Percentiles rank a stretch among this genome's conserved stretches.
Evolutionary conservation across 169 alveolate genomes (phyloP).

Genomic region (Plasmodium berghei): DNA sequence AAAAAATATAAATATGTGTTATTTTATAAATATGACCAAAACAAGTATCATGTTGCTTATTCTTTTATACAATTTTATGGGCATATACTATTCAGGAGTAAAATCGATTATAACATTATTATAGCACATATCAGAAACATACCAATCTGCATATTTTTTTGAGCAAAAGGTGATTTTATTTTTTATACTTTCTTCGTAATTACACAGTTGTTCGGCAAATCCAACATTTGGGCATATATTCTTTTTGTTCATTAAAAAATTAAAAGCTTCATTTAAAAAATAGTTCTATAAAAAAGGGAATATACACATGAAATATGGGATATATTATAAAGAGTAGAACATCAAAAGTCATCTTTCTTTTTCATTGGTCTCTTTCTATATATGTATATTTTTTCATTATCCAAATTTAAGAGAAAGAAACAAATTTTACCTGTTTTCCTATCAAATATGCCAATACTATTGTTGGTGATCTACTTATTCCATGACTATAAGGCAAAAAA

Average conservation of each 20-base stretch:
- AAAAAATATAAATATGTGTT: too few relatives aligned
- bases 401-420: background rate
- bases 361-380: too few relatives aligned
- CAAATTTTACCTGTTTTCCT: conserved; percentile 70
- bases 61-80: too few relatives aligned
- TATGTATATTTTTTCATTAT: too few relatives aligned
- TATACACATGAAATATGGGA: background rate
- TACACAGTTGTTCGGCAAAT: conserved; percentile 81
- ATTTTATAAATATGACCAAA: too few relatives aligned
- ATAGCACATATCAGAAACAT: conserved; percentile 56
- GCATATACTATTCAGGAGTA: conserved; percentile 16
- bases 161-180: conserved; percentile 63
- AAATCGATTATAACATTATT: conserved; percentile 76
- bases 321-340: too few relatives aligned
- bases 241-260: conserved; percentile 73
- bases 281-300: conserved; percentile 52
- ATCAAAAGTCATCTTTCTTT: too few relatives aligned
- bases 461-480: conserved; percentile 80
- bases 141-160: conserved; percentile 81
- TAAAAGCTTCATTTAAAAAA: conserved; percentile 78
- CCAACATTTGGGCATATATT: conserved; percentile 80
- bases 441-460: conserved; percentile 77
- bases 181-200: conserved; percentile 66
- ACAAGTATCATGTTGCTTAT: too few relatives aligned
- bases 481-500: conserved; percentile 71